These are phyloP conservation scores for Tetrapisispora phaffii DNA, from an alignment of 805 yeast genomes.

Conservation along the genomic window DNA sequence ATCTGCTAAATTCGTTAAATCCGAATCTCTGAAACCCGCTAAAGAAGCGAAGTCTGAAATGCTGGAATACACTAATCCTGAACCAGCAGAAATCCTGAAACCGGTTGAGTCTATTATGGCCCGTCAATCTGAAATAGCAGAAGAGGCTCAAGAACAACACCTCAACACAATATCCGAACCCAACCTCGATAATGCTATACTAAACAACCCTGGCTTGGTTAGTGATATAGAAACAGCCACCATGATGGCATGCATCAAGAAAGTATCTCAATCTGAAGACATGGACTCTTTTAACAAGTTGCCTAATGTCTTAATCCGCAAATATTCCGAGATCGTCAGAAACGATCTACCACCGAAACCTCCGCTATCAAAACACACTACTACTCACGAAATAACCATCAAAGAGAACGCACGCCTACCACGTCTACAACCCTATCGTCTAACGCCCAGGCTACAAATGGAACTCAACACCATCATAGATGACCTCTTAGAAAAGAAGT, in stretches of 20 bases:
- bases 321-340: neutral
- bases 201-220: no score
- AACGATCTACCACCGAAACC: neutral
- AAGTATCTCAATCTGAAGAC: neutral
- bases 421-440: conserved; percentile 7
- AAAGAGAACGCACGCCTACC: conserved; percentile 5
- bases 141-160: no score
- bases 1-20: neutral
- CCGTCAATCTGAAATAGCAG: no score
- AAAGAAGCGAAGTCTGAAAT: no score
- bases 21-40: no score
- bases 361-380: no score
- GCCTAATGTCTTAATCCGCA: neutral
- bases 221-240: no score
- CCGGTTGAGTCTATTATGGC: no score
- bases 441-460: conserved; percentile 9
- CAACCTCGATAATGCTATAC: no score
- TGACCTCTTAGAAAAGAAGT: conserved; percentile 7
- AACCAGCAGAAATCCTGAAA: no score
- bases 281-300: neutral
- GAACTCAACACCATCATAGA: conserved; percentile 1
- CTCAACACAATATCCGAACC: no score
- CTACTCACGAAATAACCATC: neutral
- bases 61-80: no score
- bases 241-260: neutral